Conservation (phyloP, 2,329 filamentous ascomycete genomes). For the Alternaria burnsii region DNA sequence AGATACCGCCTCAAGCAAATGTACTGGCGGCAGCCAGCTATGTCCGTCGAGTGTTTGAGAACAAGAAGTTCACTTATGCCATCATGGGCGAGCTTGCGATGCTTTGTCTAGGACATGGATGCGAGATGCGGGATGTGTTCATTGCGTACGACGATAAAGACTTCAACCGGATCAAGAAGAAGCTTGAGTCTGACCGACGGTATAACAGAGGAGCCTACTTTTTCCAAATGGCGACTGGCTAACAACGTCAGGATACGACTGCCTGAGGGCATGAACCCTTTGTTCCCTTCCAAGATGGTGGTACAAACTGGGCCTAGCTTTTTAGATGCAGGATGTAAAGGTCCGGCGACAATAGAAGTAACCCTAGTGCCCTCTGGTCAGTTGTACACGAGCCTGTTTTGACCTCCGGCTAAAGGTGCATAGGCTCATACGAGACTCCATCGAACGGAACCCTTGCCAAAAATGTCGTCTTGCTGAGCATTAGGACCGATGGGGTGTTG, state of each 20-base stretch:
- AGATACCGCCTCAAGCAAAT: conserved; percentile 35
- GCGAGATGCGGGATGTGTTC: conserved; percentile 43
- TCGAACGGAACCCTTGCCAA: conserved; percentile 30
- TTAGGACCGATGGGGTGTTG: conserved; percentile 33
- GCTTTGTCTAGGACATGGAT: conserved; percentile 42
- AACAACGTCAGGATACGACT: conserved; percentile 33
- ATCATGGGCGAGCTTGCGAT: conserved; percentile 44
- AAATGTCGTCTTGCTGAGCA: conserved; percentile 38
- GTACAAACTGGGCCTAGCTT: conserved; percentile 44
- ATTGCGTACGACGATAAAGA: conserved; percentile 47
- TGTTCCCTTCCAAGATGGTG: conserved; percentile 42
- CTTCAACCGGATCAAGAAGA: conserved; percentile 37
- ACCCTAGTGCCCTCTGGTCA: conserved; percentile 43
- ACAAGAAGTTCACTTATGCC: conserved; percentile 44
- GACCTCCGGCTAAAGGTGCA: conserved; percentile 13
- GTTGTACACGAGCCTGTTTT: background rate
- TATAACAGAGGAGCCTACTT: conserved; percentile 14
- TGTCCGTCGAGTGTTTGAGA: conserved; percentile 40
- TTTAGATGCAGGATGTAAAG: conserved; percentile 38
- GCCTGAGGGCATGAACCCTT: conserved; percentile 41
- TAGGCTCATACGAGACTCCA: conserved; percentile 42
- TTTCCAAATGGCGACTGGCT: conserved; percentile 9
- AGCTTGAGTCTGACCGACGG: conserved; percentile 41
- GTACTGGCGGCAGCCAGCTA: conserved; percentile 40
- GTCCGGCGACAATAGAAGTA: conserved; percentile 41